Conservation (phyloP, 441 rosid genomes). For the Biscutella laevigata region DNA sequence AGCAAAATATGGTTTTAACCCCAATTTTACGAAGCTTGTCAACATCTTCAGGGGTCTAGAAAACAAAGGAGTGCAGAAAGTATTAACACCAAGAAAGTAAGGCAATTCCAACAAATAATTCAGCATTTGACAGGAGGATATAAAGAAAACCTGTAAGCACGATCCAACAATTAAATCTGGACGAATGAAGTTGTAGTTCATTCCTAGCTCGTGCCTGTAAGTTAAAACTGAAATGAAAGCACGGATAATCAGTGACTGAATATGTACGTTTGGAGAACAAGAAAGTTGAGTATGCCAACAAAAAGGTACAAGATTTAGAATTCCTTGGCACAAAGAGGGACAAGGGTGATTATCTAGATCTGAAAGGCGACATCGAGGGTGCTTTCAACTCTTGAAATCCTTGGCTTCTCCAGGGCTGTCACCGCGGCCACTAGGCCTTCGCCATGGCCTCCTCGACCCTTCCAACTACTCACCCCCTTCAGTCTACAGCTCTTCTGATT, state of each 20-base stretch:
- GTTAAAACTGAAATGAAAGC: constrained; percentile 61
- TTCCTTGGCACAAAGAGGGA: too few relatives aligned
- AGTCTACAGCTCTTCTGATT: too few relatives aligned
- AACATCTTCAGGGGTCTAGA: constrained; percentile 77
- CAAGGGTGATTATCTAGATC: too few relatives aligned
- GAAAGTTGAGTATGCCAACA: neutral
- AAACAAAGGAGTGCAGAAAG: constrained; percentile 8
- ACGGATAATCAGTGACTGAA: constrained; percentile 15
- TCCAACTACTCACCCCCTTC: too few relatives aligned
- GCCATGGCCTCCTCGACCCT: too few relatives aligned
- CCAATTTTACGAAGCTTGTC: constrained; percentile 79
- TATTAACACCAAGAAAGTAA: neutral
- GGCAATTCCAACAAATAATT: neutral
- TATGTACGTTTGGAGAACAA: neutral
- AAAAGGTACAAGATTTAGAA: too few relatives aligned
- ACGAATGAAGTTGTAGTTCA: constrained; percentile 74
- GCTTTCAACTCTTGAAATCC: too few relatives aligned
- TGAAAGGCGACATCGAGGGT: too few relatives aligned
- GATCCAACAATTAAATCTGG: constrained; percentile 92
- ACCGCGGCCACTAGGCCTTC: too few relatives aligned
- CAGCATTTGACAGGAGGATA: constrained; percentile 6
- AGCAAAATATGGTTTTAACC: constrained; percentile 84
- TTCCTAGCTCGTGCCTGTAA: constrained; percentile 86
- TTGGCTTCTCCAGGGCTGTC: too few relatives aligned
- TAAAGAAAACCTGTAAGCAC: constrained; percentile 64